phyloP scores from a whole-genome alignment of 495 filamentous ascomycete genomes.

The Achaetomiella virescens region DNA sequence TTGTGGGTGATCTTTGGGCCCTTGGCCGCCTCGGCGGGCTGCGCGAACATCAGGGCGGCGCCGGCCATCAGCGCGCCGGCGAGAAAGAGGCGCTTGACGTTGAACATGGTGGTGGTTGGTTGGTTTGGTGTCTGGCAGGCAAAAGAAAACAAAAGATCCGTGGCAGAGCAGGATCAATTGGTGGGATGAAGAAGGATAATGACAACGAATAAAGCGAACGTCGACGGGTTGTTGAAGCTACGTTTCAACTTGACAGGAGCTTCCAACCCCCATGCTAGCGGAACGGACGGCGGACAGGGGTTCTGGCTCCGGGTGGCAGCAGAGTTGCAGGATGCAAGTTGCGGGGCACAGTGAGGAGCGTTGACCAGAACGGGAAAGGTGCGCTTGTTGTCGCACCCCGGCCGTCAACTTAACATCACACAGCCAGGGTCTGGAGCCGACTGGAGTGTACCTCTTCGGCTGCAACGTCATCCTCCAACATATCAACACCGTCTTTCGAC shows the following conservation, averaged over 20 bases:
- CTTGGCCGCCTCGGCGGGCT: slow-evolving; percentile 67
- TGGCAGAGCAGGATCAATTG: slow-evolving; percentile 17
- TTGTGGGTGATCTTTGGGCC: slow-evolving; percentile 96
- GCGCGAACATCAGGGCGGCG: slow-evolving; percentile 61
- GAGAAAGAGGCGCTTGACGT: slow-evolving; percentile 51
- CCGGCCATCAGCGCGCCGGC: slow-evolving; percentile 70
- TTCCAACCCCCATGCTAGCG: slow-evolving; percentile 2
- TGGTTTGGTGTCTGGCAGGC: slow-evolving; percentile 1
- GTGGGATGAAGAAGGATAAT: not conserved
- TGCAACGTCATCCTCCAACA: slow-evolving; percentile 13
- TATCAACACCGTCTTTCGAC: not conserved
- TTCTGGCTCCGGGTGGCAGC: not conserved
- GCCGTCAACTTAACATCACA: not conserved
- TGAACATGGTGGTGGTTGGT: slow-evolving; percentile 42
- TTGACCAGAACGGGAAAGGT: not conserved
- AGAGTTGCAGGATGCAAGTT: slow-evolving; percentile 1
- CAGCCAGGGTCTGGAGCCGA: not conserved
- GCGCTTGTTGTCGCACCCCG: not conserved
- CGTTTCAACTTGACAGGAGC: slow-evolving; percentile 27
- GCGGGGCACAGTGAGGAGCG: not conserved
- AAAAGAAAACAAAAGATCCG: not conserved
- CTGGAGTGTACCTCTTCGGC: slow-evolving; percentile 4
- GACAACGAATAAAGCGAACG: slow-evolving; percentile 3
- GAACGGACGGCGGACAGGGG: slow-evolving; percentile 13
- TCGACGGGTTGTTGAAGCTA: slow-evolving; percentile 26